Evolutionary conservation across 164 flowering plant genomes (phyloP).

Genomic region (Aristolochia californica): DNA sequence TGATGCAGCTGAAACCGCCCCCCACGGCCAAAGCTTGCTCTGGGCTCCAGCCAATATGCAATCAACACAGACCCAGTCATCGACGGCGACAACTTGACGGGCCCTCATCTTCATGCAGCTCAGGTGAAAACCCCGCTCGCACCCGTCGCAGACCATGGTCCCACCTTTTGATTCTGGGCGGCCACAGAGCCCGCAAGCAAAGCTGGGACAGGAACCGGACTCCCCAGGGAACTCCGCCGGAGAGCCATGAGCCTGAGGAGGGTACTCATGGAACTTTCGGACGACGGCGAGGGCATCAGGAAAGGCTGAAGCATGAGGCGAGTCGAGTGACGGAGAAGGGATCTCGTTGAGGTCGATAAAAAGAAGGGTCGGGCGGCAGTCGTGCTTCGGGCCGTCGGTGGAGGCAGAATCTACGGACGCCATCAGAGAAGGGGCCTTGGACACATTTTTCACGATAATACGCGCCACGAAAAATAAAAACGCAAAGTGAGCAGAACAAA

Average conservation of each 20-base stretch:
- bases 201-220: slow-evolving; percentile 5
- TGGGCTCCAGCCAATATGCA: slow-evolving; percentile 29
- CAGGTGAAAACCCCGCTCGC: slow-evolving; percentile 71
- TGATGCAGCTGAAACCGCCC: slow-evolving; percentile 12
- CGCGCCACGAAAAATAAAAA: too few relatives aligned
- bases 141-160: slow-evolving; percentile 63
- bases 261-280: slow-evolving; percentile 26
- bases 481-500: too few relatives aligned
- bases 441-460: too few relatives aligned
- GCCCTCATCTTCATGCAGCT: slow-evolving; percentile 36
- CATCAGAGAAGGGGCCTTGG: too few relatives aligned
- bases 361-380: slow-evolving; percentile 29
- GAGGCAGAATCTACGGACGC: too few relatives aligned
- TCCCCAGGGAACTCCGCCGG: slow-evolving; percentile 33
- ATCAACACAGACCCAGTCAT: slow-evolving; percentile 58
- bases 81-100: slow-evolving; percentile 14
- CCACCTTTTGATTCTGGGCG: slow-evolving; percentile 26
- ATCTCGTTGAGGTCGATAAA: slow-evolving; percentile 70
- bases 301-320: slow-evolving; percentile 6
- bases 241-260: slow-evolving; percentile 20
- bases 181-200: slow-evolving; percentile 34
- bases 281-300: slow-evolving; percentile 34
- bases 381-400: neutral
- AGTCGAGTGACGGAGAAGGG: slow-evolving; percentile 26
- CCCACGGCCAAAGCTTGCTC: slow-evolving; percentile 59